A percentile compares a stretch with the other conserved stretches of the same genome.
Evolutionary conservation across 2,329 filamentous ascomycete species (phyloP).

Genomic region (Clonostachys sp.): DNA sequence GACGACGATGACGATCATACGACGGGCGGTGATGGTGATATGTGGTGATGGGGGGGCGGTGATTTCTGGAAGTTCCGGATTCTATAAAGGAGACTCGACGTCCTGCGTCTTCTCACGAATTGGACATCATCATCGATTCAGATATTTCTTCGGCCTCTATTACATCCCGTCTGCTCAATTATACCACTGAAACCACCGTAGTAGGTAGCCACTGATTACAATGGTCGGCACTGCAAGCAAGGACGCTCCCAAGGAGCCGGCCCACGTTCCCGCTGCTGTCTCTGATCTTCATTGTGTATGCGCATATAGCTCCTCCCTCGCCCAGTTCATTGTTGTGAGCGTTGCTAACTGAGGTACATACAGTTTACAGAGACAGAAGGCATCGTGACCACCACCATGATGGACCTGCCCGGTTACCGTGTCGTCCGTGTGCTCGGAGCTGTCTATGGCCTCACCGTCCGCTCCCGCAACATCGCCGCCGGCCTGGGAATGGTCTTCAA

Average conservation of each 20-base stretch:
- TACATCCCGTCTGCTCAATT: no score
- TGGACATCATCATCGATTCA: no score
- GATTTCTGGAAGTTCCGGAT: no score
- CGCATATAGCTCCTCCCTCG: not conserved
- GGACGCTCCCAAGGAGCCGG: constrained; percentile 11
- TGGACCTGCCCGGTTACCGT: constrained; percentile 57
- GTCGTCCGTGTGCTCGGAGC: constrained; percentile 52
- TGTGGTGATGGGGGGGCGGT: no score
- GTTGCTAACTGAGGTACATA: not conserved
- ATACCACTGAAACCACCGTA: no score
- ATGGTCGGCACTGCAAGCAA: no score
- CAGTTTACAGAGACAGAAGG: constrained; percentile 55
- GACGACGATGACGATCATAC: no score
- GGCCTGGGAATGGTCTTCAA: constrained; percentile 51
- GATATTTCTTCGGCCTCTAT: no score
- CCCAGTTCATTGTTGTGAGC: not conserved
- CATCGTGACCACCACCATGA: constrained; percentile 59
- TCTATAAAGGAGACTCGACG: no score
- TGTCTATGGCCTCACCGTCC: constrained; percentile 52
- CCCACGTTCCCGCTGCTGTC: constrained; percentile 29
- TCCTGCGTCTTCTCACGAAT: no score
- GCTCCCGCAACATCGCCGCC: constrained; percentile 54
- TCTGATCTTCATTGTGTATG: constrained; percentile 43
- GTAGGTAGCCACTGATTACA: no score
- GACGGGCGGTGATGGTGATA: no score